A percentile compares a stretch with the other conserved stretches of the same genome.
Conservation (phyloP, 495 filamentous ascomycete genomes). For the Astrothelium macrocarpum region DNA sequence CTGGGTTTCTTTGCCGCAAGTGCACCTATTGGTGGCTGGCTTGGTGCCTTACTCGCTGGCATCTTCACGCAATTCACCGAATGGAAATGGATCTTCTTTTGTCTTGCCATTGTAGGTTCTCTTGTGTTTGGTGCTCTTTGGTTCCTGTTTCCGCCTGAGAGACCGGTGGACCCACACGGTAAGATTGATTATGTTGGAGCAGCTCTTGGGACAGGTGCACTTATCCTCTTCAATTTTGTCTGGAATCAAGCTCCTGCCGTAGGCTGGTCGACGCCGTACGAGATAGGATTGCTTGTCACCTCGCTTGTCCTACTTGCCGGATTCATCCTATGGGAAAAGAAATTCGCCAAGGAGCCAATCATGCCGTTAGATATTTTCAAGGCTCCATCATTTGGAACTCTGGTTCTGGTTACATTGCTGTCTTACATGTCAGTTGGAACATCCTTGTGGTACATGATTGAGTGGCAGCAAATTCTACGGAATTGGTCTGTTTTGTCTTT, state of each 20-base stretch:
- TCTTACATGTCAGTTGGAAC: conserved; percentile 45
- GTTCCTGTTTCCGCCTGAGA: conserved; percentile 33
- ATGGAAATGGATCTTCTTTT: conserved; percentile 45
- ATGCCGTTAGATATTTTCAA: conserved; percentile 44
- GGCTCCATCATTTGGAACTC: conserved; percentile 38
- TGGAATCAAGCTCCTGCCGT: conserved; percentile 47
- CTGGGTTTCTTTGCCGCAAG: conserved; percentile 43
- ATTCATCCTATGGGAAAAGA: conserved; percentile 42
- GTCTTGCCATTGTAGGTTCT: conserved; percentile 34
- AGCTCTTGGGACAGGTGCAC: conserved; percentile 34
- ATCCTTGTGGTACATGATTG: conserved; percentile 40
- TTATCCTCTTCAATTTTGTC: conserved; percentile 46
- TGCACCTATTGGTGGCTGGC: conserved; percentile 40
- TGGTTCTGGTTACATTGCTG: conserved; percentile 42
- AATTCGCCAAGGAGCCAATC: conserved; percentile 36
- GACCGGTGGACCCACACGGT: conserved; percentile 35
- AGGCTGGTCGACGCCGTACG: conserved; percentile 41
- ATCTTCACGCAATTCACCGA: conserved; percentile 35
- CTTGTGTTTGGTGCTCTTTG: conserved; percentile 28
- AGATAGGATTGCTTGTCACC: conserved; percentile 36
- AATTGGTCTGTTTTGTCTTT: conserved; percentile 38
- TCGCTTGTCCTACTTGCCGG: conserved; percentile 34
- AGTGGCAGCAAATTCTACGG: conserved; percentile 40
- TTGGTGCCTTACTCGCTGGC: conserved; percentile 37
- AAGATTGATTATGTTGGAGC: conserved; percentile 43